These are phyloP conservation scores for Oehlia diaphana DNA, from an alignment of 192 early-diverging fungal species.

Conservation along the genomic window DNA sequence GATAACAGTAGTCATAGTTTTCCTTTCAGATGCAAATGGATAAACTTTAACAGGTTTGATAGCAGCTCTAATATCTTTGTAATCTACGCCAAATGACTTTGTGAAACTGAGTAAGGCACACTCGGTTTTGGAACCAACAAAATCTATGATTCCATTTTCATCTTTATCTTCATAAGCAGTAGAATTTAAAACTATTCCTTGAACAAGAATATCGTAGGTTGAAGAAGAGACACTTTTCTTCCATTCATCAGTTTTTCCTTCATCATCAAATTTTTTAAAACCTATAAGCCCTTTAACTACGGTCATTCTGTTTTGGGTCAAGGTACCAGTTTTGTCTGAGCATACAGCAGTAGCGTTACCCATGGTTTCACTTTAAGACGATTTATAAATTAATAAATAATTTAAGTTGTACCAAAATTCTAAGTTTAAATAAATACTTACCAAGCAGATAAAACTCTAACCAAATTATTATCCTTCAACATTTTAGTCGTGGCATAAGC, in stretches of 20 bases:
- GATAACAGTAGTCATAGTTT: constrained; percentile 83
- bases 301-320: constrained; percentile 85
- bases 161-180: constrained; percentile 74
- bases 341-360: constrained; percentile 81
- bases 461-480: constrained; percentile 79
- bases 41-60: constrained; percentile 63
- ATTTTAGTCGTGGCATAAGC: constrained; percentile 83
- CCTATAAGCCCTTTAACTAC: constrained; percentile 66
- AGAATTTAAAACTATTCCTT: constrained; percentile 73
- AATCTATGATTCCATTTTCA: constrained; percentile 56
- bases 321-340: constrained; percentile 87
- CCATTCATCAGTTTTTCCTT: constrained; percentile 50
- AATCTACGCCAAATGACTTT: constrained; percentile 63
- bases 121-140: constrained; percentile 83
- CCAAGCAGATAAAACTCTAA: constrained; percentile 73
- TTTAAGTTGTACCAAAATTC: not conserved
- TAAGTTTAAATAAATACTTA: not conserved
- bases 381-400: not conserved
- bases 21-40: constrained; percentile 88
- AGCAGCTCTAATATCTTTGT: constrained; percentile 54
- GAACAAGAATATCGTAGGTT: constrained; percentile 46
- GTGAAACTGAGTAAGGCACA: constrained; percentile 71
- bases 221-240: constrained; percentile 45
- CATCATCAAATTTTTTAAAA: constrained; percentile 41
- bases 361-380: constrained; percentile 66